A percentile compares a stretch with the other conserved stretches of the same genome.
Evolutionary conservation across 129 eudicot species (phyloP).

Genomic region (Flaveria linearis): DNA sequence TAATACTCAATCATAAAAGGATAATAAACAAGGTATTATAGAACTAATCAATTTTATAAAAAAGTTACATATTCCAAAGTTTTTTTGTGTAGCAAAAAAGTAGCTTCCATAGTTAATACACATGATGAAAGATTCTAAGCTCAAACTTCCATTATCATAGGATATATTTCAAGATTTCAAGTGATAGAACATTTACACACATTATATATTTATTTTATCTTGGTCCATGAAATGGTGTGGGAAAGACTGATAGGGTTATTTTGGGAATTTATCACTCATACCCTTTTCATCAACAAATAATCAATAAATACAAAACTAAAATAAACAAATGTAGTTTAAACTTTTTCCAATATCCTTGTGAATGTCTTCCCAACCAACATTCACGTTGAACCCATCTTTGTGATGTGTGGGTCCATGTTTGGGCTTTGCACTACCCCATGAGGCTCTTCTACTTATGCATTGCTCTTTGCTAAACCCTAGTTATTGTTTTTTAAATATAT

Average conservation of each 20-base stretch:
- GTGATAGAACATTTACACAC: not conserved
- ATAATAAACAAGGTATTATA: not conserved
- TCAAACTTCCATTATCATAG: constrained; percentile 36
- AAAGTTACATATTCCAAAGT: not conserved
- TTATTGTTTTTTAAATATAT: not conserved
- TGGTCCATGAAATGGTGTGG: constrained; percentile 33
- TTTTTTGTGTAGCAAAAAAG: not conserved
- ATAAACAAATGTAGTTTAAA: constrained; percentile 17
- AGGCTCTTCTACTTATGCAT: constrained; percentile 21
- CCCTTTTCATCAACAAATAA: constrained; percentile 11
- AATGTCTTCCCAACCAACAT: constrained; percentile 95
- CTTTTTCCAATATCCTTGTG: constrained; percentile 54
- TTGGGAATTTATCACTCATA: constrained; percentile 13
- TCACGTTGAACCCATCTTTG: constrained; percentile 83
- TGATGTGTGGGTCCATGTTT: constrained; percentile 46
- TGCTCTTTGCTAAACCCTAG: constrained; percentile 44
- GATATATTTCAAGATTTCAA: constrained; percentile 25
- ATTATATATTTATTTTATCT: constrained; percentile 27
- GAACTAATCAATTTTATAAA: not conserved
- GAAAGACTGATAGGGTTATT: constrained; percentile 31
- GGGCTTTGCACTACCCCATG: constrained; percentile 42
- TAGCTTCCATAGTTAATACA: constrained; percentile 6
- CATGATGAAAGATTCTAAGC: constrained; percentile 32
- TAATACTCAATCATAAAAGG: not conserved
- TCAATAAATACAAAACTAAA: not conserved